These are phyloP conservation scores for Paecilomyces sp. DNA, from an alignment of 2,329 filamentous ascomycete genomes.

Conservation along the genomic window DNA sequence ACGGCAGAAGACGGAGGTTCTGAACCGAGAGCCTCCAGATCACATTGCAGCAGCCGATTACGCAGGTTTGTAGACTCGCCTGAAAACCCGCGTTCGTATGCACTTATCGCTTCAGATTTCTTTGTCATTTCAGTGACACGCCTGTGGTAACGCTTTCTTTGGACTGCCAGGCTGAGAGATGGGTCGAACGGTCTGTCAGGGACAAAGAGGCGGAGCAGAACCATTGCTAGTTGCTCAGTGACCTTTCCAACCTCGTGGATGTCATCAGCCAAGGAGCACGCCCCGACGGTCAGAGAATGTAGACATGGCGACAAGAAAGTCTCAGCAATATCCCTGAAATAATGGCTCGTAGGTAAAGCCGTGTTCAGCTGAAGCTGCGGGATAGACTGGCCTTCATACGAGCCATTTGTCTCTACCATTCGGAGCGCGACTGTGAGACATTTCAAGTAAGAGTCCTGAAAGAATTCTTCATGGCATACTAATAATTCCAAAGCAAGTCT, in stretches of 20 bases:
- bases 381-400: conserved; percentile 6
- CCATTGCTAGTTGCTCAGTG: conserved; percentile 70
- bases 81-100: conserved; percentile 61
- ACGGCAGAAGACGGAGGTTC: conserved; percentile 61
- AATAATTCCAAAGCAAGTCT: conserved; percentile 26
- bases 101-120: conserved; percentile 53
- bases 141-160: conserved; percentile 52
- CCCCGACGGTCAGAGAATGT: conserved; percentile 12
- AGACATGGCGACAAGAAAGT: conserved; percentile 22
- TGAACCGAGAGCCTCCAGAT: conserved; percentile 58
- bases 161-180: conserved; percentile 54
- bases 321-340: conserved; percentile 28
- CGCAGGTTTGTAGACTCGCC: conserved; percentile 63
- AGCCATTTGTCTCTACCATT: conserved; percentile 15
- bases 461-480: conserved; percentile 25
- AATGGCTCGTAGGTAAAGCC: conserved; percentile 18
- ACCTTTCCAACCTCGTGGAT: conserved; percentile 47
- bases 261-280: conserved; percentile 10
- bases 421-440: conserved; percentile 15
- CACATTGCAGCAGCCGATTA: conserved; percentile 54
- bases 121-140: conserved; percentile 49
- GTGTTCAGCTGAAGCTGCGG: conserved; percentile 12
- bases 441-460: conserved; percentile 21
- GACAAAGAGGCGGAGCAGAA: conserved; percentile 71
- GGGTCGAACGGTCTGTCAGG: conserved; percentile 85